Evolutionary conservation across 1,139 yeast species (phyloP), one percentile per base, ranked within the genome.

Genomic region (Blastobotrys malaysiensis): DNA sequence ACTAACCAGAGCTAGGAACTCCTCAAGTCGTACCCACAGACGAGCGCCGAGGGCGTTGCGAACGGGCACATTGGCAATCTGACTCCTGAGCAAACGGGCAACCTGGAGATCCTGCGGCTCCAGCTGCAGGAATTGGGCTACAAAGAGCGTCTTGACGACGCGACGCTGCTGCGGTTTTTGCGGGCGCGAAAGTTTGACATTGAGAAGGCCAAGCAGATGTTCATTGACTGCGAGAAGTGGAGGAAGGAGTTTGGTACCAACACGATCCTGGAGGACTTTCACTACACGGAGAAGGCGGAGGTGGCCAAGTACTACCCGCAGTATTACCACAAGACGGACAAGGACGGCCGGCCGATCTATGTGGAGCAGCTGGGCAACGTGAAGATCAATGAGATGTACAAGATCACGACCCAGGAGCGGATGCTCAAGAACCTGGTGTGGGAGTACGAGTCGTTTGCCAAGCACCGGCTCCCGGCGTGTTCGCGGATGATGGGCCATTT

Each of bases 121-220:
- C 75, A 77, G 55, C 77, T 91, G 62, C 73, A 71, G 55, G 84
- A 77, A 7, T 79, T 77, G 55, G 96, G 95, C 1, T 89, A 77
- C 73, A 78, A 74, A 27, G 80, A 82, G 52, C 83, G 99, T 64
- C 73, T 88, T 55, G 99, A 93, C 71, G 96, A 88, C 65, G 88
- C 97, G n/a, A 79, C 95, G 5, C 74, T 93, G 69, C 79, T 89
- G 67, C 83, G 99, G 65, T 93, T 93, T 74, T 77, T 95, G 63
- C 83, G 99, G 69, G 99, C 99, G 18, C 84, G 99, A 72, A 91
- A 90, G 78, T 93, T 93, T 67, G 97, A 90, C 65, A 75, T 93
- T 46, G 80, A 75, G 57, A 81, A 84, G 69, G 88, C 98, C 46
- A 80, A 81, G 69, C 82, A 79, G 61, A 93, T 93, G 99, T 93